Percentiles rank a stretch among this genome's conserved stretches.
Evolutionary conservation across 176 grass and related monocot genomes (phyloP).

Genomic region (Oryza glaberrima): DNA sequence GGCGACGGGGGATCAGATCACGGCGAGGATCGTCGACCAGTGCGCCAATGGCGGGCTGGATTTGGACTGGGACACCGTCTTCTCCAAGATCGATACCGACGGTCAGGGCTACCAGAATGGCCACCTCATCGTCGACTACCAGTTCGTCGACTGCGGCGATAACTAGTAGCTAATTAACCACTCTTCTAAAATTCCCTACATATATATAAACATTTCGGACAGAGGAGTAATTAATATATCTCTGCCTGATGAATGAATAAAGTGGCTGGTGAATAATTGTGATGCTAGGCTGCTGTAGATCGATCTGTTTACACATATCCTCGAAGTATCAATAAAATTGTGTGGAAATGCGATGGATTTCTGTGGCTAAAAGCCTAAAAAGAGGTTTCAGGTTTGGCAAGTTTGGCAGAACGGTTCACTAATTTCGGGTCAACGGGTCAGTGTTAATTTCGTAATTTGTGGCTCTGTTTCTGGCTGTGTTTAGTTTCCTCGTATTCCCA

Average conservation of each 20-base stretch:
- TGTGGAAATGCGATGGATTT: too few species aligned
- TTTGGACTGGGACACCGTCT: slow-evolving; percentile 50
- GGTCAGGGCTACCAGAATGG: not conserved
- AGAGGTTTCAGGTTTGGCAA: too few species aligned
- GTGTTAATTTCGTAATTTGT: not conserved
- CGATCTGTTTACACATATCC: too few species aligned
- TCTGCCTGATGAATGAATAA: not conserved
- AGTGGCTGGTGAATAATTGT: not conserved
- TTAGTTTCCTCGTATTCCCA: too few species aligned
- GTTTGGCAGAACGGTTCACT: not conserved
- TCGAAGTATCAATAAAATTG: too few species aligned
- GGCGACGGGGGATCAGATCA: slow-evolving; percentile 29
- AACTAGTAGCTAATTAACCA: not conserved
- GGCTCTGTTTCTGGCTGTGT: too few species aligned
- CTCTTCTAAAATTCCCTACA: not conserved
- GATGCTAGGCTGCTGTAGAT: not conserved
- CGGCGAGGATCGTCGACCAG: slow-evolving; percentile 66
- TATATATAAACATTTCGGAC: not conserved
- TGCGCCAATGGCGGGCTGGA: slow-evolving; percentile 61
- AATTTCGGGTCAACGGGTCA: not conserved
- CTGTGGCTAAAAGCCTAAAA: too few species aligned
- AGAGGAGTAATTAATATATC: not conserved
- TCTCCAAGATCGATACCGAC: slow-evolving; percentile 54
- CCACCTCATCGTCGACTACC: slow-evolving; percentile 53
- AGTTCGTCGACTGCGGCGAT: slow-evolving; percentile 54